Evolutionary conservation across 257 asterid species (phyloP).

Genomic region (Nicotiana undulata): DNA sequence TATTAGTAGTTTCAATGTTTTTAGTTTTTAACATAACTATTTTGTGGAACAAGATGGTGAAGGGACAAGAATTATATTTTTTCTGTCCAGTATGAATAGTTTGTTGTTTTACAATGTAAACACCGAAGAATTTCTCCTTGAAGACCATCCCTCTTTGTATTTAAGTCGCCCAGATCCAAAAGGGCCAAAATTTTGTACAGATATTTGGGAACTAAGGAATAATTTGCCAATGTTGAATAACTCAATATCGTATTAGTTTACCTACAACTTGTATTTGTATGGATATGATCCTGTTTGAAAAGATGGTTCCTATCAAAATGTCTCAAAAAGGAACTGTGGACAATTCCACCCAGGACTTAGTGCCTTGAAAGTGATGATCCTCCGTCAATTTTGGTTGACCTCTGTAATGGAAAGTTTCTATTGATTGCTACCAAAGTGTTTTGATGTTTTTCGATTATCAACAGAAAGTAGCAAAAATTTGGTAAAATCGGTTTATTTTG

Average conservation of each 20-base stretch:
- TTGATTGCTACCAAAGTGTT: no score
- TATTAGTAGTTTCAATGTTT: not conserved
- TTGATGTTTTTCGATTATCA: no score
- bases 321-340: not conserved
- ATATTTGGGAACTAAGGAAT: not conserved
- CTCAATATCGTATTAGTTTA: not conserved
- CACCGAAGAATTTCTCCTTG: no score
- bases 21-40: not conserved
- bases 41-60: not conserved
- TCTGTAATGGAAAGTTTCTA: not conserved
- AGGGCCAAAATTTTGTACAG: not conserved
- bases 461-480: no score
- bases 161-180: not conserved
- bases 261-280: not conserved
- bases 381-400: not conserved
- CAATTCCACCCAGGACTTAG: not conserved
- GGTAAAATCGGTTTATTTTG: no score
- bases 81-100: not conserved
- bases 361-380: fast-evolving
- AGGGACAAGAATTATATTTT: not conserved
- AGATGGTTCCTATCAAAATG: not conserved
- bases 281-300: not conserved
- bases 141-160: not conserved
- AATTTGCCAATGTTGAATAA: not conserved
- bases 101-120: not conserved